These are phyloP conservation scores for Arabidopsis lyrata DNA, from an alignment of 441 rosid genomes.

Conservation along the genomic window DNA sequence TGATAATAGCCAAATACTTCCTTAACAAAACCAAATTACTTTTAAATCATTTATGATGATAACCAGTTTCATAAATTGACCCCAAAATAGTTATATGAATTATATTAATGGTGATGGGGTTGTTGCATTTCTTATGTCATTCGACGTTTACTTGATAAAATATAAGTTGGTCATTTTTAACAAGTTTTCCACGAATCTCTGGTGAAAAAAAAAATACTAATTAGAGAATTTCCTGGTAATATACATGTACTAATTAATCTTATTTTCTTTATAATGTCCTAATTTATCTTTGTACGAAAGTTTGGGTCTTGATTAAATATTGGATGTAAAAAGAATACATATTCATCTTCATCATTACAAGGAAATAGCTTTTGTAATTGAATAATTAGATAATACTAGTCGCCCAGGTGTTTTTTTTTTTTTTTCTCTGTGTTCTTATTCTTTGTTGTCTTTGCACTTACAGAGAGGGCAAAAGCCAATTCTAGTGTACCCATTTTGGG, in stretches of 20 bases:
- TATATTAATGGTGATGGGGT: not conserved
- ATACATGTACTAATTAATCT: not conserved
- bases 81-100: not conserved
- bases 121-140: not conserved
- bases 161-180: not conserved
- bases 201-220: not conserved
- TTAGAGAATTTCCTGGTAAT: not conserved
- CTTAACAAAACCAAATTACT: not conserved
- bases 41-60: not conserved
- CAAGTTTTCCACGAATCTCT: conserved; percentile 3
- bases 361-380: conserved; percentile 31
- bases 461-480: conserved; percentile 37
- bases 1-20: not conserved
- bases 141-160: not conserved
- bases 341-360: conserved; percentile 23
- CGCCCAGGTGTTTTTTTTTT: conserved; percentile 30
- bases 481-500: conserved; percentile 36
- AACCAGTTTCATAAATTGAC: not conserved
- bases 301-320: conserved; percentile 7
- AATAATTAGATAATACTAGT: conserved; percentile 26
- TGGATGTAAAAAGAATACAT: not conserved
- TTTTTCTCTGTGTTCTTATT: not conserved
- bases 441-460: conserved; percentile 15
- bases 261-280: too few relatives aligned
- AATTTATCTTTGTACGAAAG: not conserved